Evolutionary conservation across 306 rosid genomes (phyloP).

Genomic region (Hippophae rhamnoides): DNA sequence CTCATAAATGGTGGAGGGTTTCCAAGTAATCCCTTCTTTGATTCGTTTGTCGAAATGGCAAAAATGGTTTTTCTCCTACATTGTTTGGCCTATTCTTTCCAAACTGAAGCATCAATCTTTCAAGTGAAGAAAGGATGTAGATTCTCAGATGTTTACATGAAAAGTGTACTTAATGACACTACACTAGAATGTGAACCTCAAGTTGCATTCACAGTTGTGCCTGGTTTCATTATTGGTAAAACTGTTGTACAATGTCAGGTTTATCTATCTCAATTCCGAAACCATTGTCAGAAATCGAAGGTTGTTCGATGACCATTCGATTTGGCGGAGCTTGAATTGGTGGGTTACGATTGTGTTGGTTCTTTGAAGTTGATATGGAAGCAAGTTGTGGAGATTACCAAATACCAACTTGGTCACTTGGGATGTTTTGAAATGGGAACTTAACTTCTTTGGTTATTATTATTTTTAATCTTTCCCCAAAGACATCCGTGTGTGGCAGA

Average conservation of each 20-base stretch:
- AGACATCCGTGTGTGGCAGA: slow-evolving; percentile 34
- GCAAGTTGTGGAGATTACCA: slow-evolving; percentile 15
- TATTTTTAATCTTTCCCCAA: slow-evolving; percentile 12
- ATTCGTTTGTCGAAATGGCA: slow-evolving; percentile 67
- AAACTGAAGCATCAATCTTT: slow-evolving; percentile 58
- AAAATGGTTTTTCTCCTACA: slow-evolving; percentile 81
- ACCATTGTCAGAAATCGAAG: slow-evolving; percentile 25
- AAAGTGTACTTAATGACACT: slow-evolving; percentile 34
- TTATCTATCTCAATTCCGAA: slow-evolving; percentile 46
- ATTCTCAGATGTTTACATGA: slow-evolving; percentile 87
- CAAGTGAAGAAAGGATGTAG: slow-evolving; percentile 61
- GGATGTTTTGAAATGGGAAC: slow-evolving; percentile 35
- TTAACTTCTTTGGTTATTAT: slow-evolving; percentile 15
- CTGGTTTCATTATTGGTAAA: slow-evolving; percentile 74
- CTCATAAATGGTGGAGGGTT: slow-evolving; percentile 45
- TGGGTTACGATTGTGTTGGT: too few species aligned
- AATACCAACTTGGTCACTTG: slow-evolving; percentile 11
- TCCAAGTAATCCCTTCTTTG: slow-evolving; percentile 45
- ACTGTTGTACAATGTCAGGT: slow-evolving; percentile 73
- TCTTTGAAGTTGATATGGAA: too few species aligned
- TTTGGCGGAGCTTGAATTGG: neutral
- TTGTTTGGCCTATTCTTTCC: slow-evolving; percentile 66
- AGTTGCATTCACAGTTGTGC: slow-evolving; percentile 73
- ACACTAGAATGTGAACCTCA: slow-evolving; percentile 38
- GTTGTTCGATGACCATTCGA: slow-evolving; percentile 15